A percentile compares a stretch with the other conserved stretches of the same genome.
phyloP scores from a whole-genome alignment of 345 rosid species.

The Chamaenerion angustifolium region DNA sequence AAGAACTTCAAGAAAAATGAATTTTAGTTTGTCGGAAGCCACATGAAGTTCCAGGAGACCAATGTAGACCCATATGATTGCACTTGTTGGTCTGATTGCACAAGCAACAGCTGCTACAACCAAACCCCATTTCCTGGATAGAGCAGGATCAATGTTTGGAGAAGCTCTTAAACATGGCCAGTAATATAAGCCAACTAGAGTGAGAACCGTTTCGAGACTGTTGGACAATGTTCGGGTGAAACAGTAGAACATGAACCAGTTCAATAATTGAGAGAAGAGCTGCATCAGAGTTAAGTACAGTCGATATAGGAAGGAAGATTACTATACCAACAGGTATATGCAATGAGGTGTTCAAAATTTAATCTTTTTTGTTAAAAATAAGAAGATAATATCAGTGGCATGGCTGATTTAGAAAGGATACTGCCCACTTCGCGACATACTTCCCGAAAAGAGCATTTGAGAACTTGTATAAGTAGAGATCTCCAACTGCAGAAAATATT shows the following conservation, averaged over 20 bases:
- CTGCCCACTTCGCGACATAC: slow-evolving; percentile 61
- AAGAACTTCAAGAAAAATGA: slow-evolving; percentile 45
- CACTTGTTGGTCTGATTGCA: slow-evolving; percentile 85
- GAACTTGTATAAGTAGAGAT: slow-evolving; percentile 67
- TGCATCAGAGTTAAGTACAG: slow-evolving; percentile 36
- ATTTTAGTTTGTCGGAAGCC: slow-evolving; percentile 37
- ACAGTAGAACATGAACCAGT: slow-evolving; percentile 90
- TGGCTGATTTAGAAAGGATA: slow-evolving; percentile 36
- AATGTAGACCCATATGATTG: slow-evolving; percentile 73
- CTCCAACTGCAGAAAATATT: slow-evolving; percentile 75
- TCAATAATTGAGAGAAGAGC: slow-evolving; percentile 69
- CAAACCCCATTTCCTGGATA: slow-evolving; percentile 64
- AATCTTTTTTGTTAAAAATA: background rate
- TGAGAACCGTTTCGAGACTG: slow-evolving; percentile 84
- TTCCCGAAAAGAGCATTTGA: slow-evolving; percentile 39
- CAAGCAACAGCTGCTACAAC: slow-evolving; percentile 69
- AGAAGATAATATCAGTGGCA: background rate
- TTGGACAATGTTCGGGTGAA: slow-evolving; percentile 84
- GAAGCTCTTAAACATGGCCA: slow-evolving; percentile 73
- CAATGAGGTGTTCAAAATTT: background rate
- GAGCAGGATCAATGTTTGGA: slow-evolving; percentile 22
- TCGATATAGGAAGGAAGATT: too few relatives aligned
- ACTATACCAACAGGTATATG: background rate
- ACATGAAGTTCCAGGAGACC: slow-evolving; percentile 61
- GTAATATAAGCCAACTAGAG: slow-evolving; percentile 61